Evolutionary conservation across 2,329 filamentous ascomycete species (phyloP), one percentile per base, ranked within the genome.

Genomic region (Aspergillus eucalypticola): DNA sequence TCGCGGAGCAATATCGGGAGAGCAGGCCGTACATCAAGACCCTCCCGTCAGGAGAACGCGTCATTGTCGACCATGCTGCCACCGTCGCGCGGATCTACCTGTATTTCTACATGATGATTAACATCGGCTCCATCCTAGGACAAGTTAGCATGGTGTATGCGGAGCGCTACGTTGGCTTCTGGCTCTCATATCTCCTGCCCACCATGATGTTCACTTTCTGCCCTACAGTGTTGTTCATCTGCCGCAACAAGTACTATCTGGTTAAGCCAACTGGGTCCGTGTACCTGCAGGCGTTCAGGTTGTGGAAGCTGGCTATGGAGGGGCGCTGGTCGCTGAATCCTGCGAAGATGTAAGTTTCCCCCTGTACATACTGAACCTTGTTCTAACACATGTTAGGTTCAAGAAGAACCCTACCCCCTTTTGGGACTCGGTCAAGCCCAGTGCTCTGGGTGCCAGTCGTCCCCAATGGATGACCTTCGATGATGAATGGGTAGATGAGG

Each of bases 401-500:
- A 55, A 59, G 42, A 59, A 53, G 7, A 65, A 62, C 15, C 8
- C 55, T 11, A 54, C 41, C 41, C 60, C 69, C 8, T 67, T 66
- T 54, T 73, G 71, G 71, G 64, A 70, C 0, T 35, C 54, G 0
- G 69, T 70, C 72, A 82, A 78, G 67, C 72, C 72, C 3, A 68
- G 61, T 21, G 55, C 48, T 2, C 50, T 73, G 5, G 69, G 70
- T 0, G 42, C 64, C 2, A 56, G 56, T 42, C 68, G 68, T 8
- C 72, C 72, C 1, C n/a, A n/a, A 5, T 74, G 72, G 72, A 92
- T 93, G 88, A 90, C 87, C 0, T 92, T 92, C 67, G 90, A 94
- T 63, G 91, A 94, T 66, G 85, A 86, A 55, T 94, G 90, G 90
- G 90, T 94, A 35, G 90, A 92, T 71, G 89, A 93, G 71, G 86